phyloP scores from a whole-genome alignment of 1,284 basidiomycete genomes.

The Wolfiporia cocos region DNA sequence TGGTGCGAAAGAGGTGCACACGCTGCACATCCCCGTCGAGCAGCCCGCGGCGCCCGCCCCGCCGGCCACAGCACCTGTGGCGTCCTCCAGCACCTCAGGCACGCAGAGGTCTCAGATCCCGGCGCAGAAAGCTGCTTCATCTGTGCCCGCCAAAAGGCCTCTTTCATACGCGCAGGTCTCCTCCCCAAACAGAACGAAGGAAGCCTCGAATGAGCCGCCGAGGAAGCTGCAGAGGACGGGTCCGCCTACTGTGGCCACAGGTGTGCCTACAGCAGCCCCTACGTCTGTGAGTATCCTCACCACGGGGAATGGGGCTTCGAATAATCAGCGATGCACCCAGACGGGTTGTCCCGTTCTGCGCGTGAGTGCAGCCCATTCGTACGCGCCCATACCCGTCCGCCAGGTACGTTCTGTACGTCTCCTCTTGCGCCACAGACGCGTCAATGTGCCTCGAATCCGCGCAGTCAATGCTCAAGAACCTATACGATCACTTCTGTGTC shows the following conservation, averaged over 20 bases:
- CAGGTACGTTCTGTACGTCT: conserved; percentile 45
- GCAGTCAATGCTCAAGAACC: conserved; percentile 64
- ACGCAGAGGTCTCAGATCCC: too few species aligned
- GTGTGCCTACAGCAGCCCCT: conserved; percentile 34
- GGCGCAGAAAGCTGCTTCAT: conserved; percentile 6
- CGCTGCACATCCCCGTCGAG: conserved; percentile 34
- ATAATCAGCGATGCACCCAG: conserved; percentile 33
- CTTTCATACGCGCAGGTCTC: conserved; percentile 2
- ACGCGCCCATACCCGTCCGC: conserved; percentile 61
- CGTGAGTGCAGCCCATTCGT: conserved; percentile 56
- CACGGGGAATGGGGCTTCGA: too few species aligned
- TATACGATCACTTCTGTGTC: conserved; percentile 65
- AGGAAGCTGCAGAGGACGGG: conserved; percentile 53
- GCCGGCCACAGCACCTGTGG: conserved; percentile 8
- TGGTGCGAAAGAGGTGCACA: conserved; percentile 29
- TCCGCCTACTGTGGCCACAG: conserved; percentile 30
- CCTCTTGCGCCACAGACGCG: neutral
- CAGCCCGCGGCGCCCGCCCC: conserved; percentile 18
- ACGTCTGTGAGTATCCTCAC: conserved; percentile 30
- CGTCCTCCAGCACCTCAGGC: conserved; percentile 6
- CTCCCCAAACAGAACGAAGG: conserved; percentile 10
- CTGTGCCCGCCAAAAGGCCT: conserved; percentile 28
- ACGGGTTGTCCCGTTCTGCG: conserved; percentile 61
- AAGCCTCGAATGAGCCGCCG: conserved; percentile 40
- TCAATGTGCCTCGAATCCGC: neutral